Evolutionary conservation across 257 asterid species (phyloP), one percentile per base, ranked within the genome.

Genomic region (Knoxia roxburghii): DNA sequence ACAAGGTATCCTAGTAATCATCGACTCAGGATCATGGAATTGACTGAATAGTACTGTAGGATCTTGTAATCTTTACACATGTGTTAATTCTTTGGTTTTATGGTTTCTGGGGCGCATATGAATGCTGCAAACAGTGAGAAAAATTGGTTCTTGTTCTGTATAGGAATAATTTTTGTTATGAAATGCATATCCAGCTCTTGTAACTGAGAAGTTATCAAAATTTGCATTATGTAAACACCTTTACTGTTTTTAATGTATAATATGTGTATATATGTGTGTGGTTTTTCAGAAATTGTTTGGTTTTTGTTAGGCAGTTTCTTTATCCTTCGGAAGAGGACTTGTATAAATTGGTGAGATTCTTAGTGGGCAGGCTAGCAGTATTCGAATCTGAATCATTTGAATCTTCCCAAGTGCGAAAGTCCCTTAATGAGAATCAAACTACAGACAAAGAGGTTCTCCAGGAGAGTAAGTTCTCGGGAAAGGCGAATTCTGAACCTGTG

Each of bases 251-350:
- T 27, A 29, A 21, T 0, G 9, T 58, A 32, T 59, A 0, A 26
- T 17, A 27, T 48, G 35, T 12, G 2, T 15, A n/a, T n/a, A 11
- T 2, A 26, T 67, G 49, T 72, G 65, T 70, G 76, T 32, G 1
- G 1, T 75, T 71, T n/a, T 1, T n/a, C 1, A 7, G 12, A 62
- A 29, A 45, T 68, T 70, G 67, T 46, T 62, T 60, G 73, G 43
- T 73, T 72, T 76, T 78, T 82, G 78, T 81, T 78, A 85, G 91
- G 88, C 84, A 87, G 91, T 81, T 87, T 75, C 89, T 85, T 56
- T 87, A 85, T 76, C 95, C 92, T 59, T 81, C 95, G 0, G 87
- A 78, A 55, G 95, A 87, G 70, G 90, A 88, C 76, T 73, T 83
- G 83, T 76, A 82, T 67, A 79, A 78, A 69, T 72, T 88, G 69